These are phyloP conservation scores for Endotrypanum monterogeii DNA, from an alignment of 208 protist genomes.

Conservation along the genomic window DNA sequence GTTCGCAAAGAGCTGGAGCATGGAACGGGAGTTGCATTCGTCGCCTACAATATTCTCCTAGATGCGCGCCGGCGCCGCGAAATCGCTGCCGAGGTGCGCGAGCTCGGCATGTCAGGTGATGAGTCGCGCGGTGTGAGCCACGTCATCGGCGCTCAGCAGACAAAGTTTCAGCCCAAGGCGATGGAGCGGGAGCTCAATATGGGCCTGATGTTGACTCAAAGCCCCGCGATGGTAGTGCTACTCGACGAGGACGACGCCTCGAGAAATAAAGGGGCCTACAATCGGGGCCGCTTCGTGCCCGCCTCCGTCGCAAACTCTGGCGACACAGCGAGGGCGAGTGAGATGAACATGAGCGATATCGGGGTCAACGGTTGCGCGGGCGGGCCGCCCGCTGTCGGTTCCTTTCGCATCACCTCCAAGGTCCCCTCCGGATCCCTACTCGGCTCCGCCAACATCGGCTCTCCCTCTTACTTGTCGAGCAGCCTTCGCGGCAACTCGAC, in stretches of 20 bases:
- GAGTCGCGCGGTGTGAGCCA: conserved; percentile 23
- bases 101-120: conserved; percentile 36
- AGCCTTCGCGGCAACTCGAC: conserved; percentile 15
- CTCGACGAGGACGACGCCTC: conserved; percentile 74
- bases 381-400: conserved; percentile 33
- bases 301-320: conserved; percentile 47
- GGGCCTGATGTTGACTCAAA: conserved; percentile 84
- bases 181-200: conserved; percentile 85
- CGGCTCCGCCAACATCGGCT: conserved; percentile 21
- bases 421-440: conserved; percentile 26
- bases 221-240: conserved; percentile 86
- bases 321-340: conserved; percentile 22
- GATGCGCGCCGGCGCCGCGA: conserved; percentile 66
- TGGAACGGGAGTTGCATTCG: conserved; percentile 58
- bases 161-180: conserved; percentile 55
- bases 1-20: conserved; percentile 68
- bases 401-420: conserved; percentile 48
- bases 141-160: conserved; percentile 22
- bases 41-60: conserved; percentile 88
- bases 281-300: conserved; percentile 75
- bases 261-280: conserved; percentile 78
- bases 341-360: conserved; percentile 21
- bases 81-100: conserved; percentile 67
- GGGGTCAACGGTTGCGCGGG: conserved; percentile 4
- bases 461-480: conserved; percentile 23